Base-by-base conservation (phyloP, 2,329 filamentous ascomycete genomes). In the Pseudogymnoascus destructans region DNA sequence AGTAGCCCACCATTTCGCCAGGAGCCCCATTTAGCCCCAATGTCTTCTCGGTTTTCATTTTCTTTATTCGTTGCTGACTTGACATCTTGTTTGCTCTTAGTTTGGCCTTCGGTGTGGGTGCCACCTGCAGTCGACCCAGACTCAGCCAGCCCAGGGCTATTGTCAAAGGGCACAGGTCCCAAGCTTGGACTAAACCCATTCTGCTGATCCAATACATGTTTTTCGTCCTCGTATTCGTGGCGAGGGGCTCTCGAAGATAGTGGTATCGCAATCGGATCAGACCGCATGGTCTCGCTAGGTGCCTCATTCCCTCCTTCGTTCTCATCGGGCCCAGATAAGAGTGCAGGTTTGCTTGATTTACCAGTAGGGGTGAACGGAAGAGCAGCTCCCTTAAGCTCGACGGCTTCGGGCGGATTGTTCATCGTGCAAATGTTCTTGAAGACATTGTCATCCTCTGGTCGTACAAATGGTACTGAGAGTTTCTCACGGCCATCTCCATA, bases 401-500 rank as follows among this genome's bases (percentile, higher is more conserved):
- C 76, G 67, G 75, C 81, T 61, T 78, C 79, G 0, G 78, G 75
- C 7, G 73, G 61, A n/a, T 77, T 62, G 59, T 77, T 79, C 40
- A 77, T 76, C 1, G 86, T 90, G 65, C 76, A 82, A 55, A 97
- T 77, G 64, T 84, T 80, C 65, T 87, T 93, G 74, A 95, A 97
- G 0, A 82, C 73, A 3, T 75, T 77, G 59, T 95, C 89, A 65
- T 95, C 86, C 70, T 97, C 93, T 0, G 93, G 93, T 25, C 93
- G 83, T 38, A 95, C 90, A 64, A 98, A 86, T 1, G 93, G 93
- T 32, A 98, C 85, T 13, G 88, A 90, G 10, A 97, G 76, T 67
- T 92, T 93, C 69, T 87, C 89, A 49, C 86, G 81, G 60, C 95
- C 89, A 67, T 89, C 87, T 64, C 95, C 89, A 64, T 90, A 91